phyloP scores from a whole-genome alignment of 2,329 filamentous ascomycete genomes.

The Penicillium sp. region DNA sequence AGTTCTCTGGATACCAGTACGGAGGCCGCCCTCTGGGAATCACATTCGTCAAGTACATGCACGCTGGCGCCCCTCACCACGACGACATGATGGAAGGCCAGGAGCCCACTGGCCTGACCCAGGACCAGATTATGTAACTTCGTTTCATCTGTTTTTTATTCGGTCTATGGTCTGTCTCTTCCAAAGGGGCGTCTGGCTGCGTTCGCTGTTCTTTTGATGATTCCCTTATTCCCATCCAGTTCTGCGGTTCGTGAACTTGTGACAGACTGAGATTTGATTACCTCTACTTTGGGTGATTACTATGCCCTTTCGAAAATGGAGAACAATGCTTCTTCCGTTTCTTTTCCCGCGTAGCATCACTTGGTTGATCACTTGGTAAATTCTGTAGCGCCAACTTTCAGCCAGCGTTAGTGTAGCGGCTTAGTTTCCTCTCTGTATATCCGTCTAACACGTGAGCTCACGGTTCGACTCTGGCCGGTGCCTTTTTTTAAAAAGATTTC shows the following conservation, averaged over 20 bases:
- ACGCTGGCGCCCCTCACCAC: conserved; percentile 57
- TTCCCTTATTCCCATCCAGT: conserved; percentile 26
- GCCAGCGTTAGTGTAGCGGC: too few species aligned
- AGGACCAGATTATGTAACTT: conserved; percentile 93
- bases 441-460: too few species aligned
- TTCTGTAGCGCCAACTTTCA: background rate
- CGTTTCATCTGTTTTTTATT: conserved; percentile 5
- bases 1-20: conserved; percentile 98
- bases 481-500: too few species aligned
- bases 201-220: conserved; percentile 16
- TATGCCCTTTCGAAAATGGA: conserved; percentile 5
- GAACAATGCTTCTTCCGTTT: background rate
- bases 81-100: conserved; percentile 86
- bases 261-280: conserved; percentile 10
- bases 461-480: too few species aligned
- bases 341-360: too few species aligned
- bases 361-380: too few species aligned
- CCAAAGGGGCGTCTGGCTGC: conserved; percentile 10
- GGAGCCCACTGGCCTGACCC: conserved; percentile 72
- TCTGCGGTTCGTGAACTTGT: conserved; percentile 3
- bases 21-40: conserved; percentile 91
- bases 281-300: conserved; percentile 7
- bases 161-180: conserved; percentile 5
- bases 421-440: too few species aligned
- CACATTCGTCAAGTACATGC: conserved; percentile 91